These are phyloP conservation scores for Annulohypoxylon truncatum DNA, from an alignment of 2,329 filamentous ascomycete genomes.

Conservation along the genomic window DNA sequence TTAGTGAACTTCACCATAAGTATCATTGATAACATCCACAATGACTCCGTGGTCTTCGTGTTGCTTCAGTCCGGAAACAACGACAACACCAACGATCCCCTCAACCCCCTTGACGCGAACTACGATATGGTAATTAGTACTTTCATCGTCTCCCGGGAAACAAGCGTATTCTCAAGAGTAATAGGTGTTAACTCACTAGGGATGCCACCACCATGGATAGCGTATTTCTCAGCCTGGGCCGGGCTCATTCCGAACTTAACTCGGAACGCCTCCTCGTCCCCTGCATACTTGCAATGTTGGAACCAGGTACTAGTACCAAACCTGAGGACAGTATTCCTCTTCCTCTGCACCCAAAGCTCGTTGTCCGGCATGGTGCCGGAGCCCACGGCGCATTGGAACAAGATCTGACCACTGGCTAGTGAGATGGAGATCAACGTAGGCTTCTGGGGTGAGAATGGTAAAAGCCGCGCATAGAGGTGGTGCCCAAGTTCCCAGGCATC, in stretches of 20 bases:
- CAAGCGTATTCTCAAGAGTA: background rate
- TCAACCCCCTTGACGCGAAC: conserved; percentile 78
- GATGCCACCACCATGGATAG: conserved; percentile 81
- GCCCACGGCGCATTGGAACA: conserved; percentile 78
- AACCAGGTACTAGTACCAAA: conserved; percentile 79
- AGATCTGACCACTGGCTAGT: conserved; percentile 66
- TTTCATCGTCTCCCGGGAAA: background rate
- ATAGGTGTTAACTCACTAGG: conserved; percentile 54
- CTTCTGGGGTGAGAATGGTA: conserved; percentile 58
- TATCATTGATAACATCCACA: conserved; percentile 72
- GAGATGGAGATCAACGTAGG: conserved; percentile 73
- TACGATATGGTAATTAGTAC: background rate
- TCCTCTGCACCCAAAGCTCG: conserved; percentile 76
- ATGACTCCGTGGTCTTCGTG: conserved; percentile 82
- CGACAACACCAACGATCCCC: conserved; percentile 78
- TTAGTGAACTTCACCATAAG: conserved; percentile 43
- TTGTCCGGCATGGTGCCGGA: conserved; percentile 77
- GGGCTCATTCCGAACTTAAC: conserved; percentile 72
- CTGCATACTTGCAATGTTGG: conserved; percentile 73
- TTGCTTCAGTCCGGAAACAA: conserved; percentile 81
- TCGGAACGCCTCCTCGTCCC: conserved; percentile 73
- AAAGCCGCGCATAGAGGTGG: conserved; percentile 71
- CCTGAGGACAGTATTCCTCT: conserved; percentile 76
- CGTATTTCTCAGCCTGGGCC: conserved; percentile 70
- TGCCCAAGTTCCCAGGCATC: conserved; percentile 75